Evolutionary conservation across 1,284 basidiomycete genomes (phyloP).

Genomic region (Earliella scabrosa): DNA sequence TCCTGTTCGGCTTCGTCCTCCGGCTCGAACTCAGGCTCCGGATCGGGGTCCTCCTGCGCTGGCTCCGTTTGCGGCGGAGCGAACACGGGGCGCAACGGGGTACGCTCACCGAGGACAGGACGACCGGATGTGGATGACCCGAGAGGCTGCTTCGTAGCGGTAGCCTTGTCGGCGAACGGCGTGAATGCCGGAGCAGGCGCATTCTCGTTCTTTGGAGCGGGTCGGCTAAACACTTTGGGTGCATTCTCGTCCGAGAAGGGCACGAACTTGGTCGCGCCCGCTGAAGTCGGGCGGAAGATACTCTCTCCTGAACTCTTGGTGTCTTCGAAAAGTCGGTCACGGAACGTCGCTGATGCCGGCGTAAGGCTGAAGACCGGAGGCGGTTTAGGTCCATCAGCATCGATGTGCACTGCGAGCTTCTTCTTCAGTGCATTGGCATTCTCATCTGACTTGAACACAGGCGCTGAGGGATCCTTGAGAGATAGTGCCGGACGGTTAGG

Average conservation of each 20-base stretch:
- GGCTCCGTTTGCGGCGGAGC: slow-evolving; percentile 18
- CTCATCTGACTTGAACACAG: slow-evolving; percentile 22
- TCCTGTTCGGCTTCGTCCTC: background rate
- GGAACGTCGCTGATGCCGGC: slow-evolving; percentile 53
- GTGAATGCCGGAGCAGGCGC: slow-evolving; percentile 40
- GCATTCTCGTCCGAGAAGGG: slow-evolving; percentile 57
- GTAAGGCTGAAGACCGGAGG: slow-evolving; percentile 58
- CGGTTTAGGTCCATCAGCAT: slow-evolving; percentile 21
- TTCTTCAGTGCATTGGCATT: slow-evolving; percentile 36
- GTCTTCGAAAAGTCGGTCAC: slow-evolving; percentile 45
- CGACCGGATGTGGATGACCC: slow-evolving; percentile 16
- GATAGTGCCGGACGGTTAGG: slow-evolving; percentile 41
- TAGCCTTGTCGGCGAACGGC: slow-evolving; percentile 45
- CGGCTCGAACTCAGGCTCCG: slow-evolving; percentile 8
- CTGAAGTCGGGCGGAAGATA: slow-evolving; percentile 21
- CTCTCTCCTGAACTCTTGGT: slow-evolving; percentile 38
- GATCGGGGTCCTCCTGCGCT: slow-evolving; percentile 4
- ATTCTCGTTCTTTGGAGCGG: slow-evolving; percentile 50
- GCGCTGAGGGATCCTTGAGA: slow-evolving; percentile 37
- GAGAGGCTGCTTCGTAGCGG: slow-evolving; percentile 10
- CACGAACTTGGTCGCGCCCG: slow-evolving; percentile 36
- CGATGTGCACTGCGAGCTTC: slow-evolving; percentile 19
- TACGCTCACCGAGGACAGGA: slow-evolving; percentile 26
- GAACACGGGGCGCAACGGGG: slow-evolving; percentile 31
- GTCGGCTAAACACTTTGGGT: slow-evolving; percentile 74